phyloP scores from a whole-genome alignment of 1,284 basidiomycete species.

The Leccinum variabile region DNA sequence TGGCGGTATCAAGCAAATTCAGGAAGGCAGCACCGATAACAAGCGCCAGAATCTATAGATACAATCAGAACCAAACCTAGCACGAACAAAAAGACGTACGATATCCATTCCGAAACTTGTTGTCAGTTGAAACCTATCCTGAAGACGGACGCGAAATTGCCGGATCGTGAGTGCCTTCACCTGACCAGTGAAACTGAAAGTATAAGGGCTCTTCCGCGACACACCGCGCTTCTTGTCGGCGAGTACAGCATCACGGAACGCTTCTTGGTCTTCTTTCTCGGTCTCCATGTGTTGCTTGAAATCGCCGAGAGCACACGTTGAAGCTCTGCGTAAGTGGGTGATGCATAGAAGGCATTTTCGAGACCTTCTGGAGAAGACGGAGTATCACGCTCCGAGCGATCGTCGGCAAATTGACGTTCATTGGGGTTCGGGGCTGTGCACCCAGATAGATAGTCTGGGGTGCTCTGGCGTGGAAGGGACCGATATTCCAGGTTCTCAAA shows the following conservation, averaged over 20 bases:
- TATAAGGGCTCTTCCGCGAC: slow-evolving; percentile 84
- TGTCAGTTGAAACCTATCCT: slow-evolving; percentile 81
- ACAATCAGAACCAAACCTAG: slow-evolving; percentile 1
- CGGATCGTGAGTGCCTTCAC: slow-evolving; percentile 71
- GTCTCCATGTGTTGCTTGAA: slow-evolving; percentile 68
- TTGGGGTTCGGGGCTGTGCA: slow-evolving; percentile 71
- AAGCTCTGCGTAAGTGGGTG: slow-evolving; percentile 51
- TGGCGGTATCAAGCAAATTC: slow-evolving; percentile 69
- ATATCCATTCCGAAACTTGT: slow-evolving; percentile 65
- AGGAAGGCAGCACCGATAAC: slow-evolving; percentile 81
- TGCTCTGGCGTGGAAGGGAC: slow-evolving; percentile 71
- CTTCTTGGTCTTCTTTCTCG: slow-evolving; percentile 66
- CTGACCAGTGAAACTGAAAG: slow-evolving; percentile 76
- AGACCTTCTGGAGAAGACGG: slow-evolving; percentile 75
- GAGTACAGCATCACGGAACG: slow-evolving; percentile 74
- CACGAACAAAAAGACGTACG: slow-evolving; percentile 35
- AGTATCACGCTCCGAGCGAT: slow-evolving; percentile 60
- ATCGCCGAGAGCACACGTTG: slow-evolving; percentile 51
- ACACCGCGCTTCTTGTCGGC: slow-evolving; percentile 85
- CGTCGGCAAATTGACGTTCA: slow-evolving; percentile 81
- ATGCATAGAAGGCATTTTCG: slow-evolving; percentile 66
- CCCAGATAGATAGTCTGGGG: slow-evolving; percentile 76
- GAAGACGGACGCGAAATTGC: slow-evolving; percentile 75
- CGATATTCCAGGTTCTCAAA: slow-evolving; percentile 80
- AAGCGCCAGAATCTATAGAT: slow-evolving; percentile 51